Base-by-base conservation (phyloP, 768 basidiomycete species). In the Lentinula detonsa region DNA sequence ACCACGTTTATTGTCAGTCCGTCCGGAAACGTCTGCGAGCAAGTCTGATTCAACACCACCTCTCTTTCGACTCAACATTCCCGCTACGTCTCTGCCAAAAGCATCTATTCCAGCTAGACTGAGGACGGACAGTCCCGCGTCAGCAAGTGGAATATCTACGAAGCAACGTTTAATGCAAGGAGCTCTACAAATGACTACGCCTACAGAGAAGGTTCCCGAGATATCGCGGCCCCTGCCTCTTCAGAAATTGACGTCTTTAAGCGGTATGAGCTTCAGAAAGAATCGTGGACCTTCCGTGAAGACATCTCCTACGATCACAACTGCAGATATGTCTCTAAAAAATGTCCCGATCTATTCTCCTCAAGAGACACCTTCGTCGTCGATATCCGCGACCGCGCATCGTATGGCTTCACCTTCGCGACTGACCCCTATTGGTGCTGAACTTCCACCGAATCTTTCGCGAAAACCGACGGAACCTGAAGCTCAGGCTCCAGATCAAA, bases 101-200 rank as follows among this genome's bases (percentile, higher is more conserved):
- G 2, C 10, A 8, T 39, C 35, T 21, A n/a, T 39, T 46, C 64
- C 35, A 51, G 34, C 49, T 45, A 37, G 61, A 8, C 39, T 59
- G 13, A 5, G 28, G 43, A 59, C 23, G 10, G 3, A 28, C 15
- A 57, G 23, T 46, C 40, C 45, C 34, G 28, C 10, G n/a, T 57
- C 66, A 39, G 72, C 69, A 15, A 74, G 74, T 48, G 66, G 68
- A 13, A 66, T 76, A 35, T 67, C 73, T 23, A 76, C 75, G n/a
- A 76, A 76, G 54, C 71, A 76, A 23, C 75, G 75, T 3, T 53
- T 76, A 0, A 68, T 70, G 43, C 71, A 74, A 45, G 67, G 69
- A 7, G 69, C 71, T 31, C 60, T 62, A 2, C 62, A 64, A 2
- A 67, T 65, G 15, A 45, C 64, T 10, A 68, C 64, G 3, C 68